Evolutionary conservation across 768 basidiomycete species (phyloP).

Genomic region (Suillus subalutaceus): DNA sequence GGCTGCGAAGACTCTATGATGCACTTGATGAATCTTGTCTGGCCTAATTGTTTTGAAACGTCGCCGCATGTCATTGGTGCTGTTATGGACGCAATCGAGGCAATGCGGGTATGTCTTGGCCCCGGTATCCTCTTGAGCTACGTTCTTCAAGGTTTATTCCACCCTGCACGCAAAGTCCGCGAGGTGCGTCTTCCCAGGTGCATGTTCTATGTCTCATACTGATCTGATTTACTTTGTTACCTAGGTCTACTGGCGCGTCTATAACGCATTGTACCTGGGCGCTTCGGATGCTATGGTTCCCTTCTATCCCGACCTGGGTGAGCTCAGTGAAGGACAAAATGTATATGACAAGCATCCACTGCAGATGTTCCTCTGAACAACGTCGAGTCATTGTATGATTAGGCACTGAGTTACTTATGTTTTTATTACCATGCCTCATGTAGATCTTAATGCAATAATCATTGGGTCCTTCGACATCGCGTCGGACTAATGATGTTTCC

Average conservation of each 20-base stretch:
- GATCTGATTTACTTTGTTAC: conserved; percentile 5
- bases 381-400: conserved; percentile 8
- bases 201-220: conserved; percentile 5
- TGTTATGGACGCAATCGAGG: conserved; percentile 97
- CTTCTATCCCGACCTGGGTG: conserved; percentile 90
- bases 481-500: neutral
- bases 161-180: conserved; percentile 94
- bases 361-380: conserved; percentile 74
- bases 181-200: conserved; percentile 60
- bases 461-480: neutral
- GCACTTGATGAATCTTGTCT: conserved; percentile 96
- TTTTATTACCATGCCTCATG: conserved; percentile 4
- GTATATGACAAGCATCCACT: conserved; percentile 84
- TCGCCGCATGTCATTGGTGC: conserved; percentile 98
- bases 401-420: conserved; percentile 5
- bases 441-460: conserved; percentile 5
- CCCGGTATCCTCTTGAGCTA: conserved; percentile 93
- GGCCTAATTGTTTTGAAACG: conserved; percentile 99
- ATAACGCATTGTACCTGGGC: conserved; percentile 93
- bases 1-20: conserved; percentile 98
- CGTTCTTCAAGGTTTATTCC: conserved; percentile 93
- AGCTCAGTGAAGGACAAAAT: conserved; percentile 90
- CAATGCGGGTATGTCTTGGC: conserved; percentile 94
- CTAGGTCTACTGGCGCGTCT: conserved; percentile 89
- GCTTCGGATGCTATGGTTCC: conserved; percentile 91